Base-by-base conservation (phyloP, 2,329 filamentous ascomycete species). In the Fusarium tanahbumbuense region DNA sequence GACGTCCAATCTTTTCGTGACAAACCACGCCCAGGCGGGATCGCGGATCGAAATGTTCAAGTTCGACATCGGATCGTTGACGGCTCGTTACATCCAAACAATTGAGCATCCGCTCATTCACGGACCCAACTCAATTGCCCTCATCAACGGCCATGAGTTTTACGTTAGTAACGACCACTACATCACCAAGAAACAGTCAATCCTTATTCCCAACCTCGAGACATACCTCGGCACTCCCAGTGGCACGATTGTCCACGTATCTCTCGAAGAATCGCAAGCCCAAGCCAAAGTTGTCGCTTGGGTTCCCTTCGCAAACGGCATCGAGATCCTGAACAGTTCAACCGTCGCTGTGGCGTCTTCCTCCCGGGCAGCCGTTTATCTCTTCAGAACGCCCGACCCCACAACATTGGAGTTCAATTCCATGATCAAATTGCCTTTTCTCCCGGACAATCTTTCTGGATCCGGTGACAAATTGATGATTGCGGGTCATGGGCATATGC, bases 151-250 rank as follows among this genome's bases (percentile, higher is more conserved):
- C 10, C 71, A 77, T 5, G 81, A 83, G 59, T 70, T 84, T 22
- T 81, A 80, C 54, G 77, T 84, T 22, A 83, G 81, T 5, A 84
- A 83, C 47, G 78, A 81, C 60, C 80, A 83, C 63, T 56, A 75
- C 65, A 79, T 83, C 59, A 70, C 76, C 2, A 61, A 70, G 13
- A 65, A 63, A 4, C 55, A 77, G 10, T 60, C 66, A 5, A 71
- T 58, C 1, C 5, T 78, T 1, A 67, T 83, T 0, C 70, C 76
- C 11, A 56, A 60, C 2, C 3, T 80, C 0, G 82, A 84, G 69
- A 81, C 78, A 0, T 79, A 79, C 12, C 61, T 80, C 2, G 73
- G 71, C 1, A 57, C 77, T 2, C 77, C 81, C 0, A 61, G 76
- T 2, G 81, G 78, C 1, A 78, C 74, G 2, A 71, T 83, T 7